Evolutionary conservation across 1,284 basidiomycete genomes (phyloP), one percentile per base, ranked within the genome.

Genomic region (Ceratobasidium sp.): DNA sequence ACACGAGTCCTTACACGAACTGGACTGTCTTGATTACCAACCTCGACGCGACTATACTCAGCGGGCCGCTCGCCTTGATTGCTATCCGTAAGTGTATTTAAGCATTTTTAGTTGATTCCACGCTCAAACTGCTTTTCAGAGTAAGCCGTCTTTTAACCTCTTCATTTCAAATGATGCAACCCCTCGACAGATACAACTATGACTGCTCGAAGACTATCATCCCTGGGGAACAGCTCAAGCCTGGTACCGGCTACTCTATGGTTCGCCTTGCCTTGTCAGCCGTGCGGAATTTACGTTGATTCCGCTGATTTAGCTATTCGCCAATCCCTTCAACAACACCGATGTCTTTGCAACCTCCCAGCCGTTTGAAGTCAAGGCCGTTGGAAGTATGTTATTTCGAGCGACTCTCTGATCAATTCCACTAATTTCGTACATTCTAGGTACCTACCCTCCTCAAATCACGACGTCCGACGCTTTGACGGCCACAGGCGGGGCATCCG

Each of bases 351-450:
- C 78, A 0, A 61, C 76, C 11, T 77, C 76, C 13, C 56, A 70
- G 22, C 64, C 77, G 9, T 79, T 79, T 61, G 78, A 79, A 46
- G 76, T 79, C 57, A 79, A 79, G 73, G 46, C 78, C 9, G 32
- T 71, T 32, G 78, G 78, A 19, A 79, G 78, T 79, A 75, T 19
- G 78, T 77, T 6, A 2, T 43, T 8, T 62, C 43, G 5, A 11
- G 7, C 29, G 13, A 32, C 44, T 8, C 22, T 32, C 15, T 54
- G 13, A 59, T 17, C n/a, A 13, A 15, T 57, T 51, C n/a, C 29
- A 66, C 15, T 19, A 67, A 51, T n/a, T 25, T 2, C 19, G 4
- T 40, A 44, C 9, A 40, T 40, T 46, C 19, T 29, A 78, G 77
- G 77, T 56, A 74, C 78, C 22, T 78, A 78, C 49, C 76, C 78